These are phyloP conservation scores for Puya raimondii DNA, from an alignment of 176 grass and related monocot species.

Conservation along the genomic window DNA sequence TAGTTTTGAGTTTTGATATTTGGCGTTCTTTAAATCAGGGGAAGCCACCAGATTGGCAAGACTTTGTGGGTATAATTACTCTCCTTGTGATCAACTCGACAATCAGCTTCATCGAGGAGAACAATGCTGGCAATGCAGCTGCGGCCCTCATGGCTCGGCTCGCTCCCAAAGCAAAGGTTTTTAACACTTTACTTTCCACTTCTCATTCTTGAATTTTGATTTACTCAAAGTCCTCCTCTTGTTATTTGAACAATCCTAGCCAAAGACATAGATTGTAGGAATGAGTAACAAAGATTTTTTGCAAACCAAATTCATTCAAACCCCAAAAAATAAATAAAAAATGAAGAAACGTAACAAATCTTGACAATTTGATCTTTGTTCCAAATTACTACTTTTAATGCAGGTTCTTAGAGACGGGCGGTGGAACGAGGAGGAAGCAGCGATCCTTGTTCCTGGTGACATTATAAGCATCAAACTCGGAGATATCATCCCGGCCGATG, in stretches of 20 bases:
- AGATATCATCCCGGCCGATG: slow-evolving; percentile 66
- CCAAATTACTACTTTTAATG: not conserved
- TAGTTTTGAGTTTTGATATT: not conserved
- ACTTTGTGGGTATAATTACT: slow-evolving; percentile 66
- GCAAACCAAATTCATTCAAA: not conserved
- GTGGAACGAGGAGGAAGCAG: slow-evolving; percentile 56
- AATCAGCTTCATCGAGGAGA: slow-evolving; percentile 70
- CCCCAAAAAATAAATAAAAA: too few relatives aligned
- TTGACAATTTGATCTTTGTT: too few relatives aligned
- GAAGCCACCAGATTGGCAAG: slow-evolving; percentile 76
- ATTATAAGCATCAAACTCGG: slow-evolving; percentile 66
- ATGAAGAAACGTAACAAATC: too few relatives aligned
- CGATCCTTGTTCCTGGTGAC: slow-evolving; percentile 66
- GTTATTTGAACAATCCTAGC: not conserved
- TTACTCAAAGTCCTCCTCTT: not conserved
- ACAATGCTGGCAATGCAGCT: slow-evolving; percentile 65
- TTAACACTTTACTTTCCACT: not conserved
- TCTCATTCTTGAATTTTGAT: not conserved
- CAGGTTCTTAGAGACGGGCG: slow-evolving; percentile 52
- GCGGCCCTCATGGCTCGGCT: slow-evolving; percentile 71
- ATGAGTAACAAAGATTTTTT: not conserved
- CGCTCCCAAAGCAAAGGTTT: slow-evolving; percentile 65
- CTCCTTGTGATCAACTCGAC: slow-evolving; percentile 68
- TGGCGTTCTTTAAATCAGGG: slow-evolving; percentile 32
- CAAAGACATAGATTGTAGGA: not conserved